These are phyloP conservation scores for Hemisphaericaspora subhashii DNA, from an alignment of 1,139 yeast genomes.

Conservation along the genomic window DNA sequence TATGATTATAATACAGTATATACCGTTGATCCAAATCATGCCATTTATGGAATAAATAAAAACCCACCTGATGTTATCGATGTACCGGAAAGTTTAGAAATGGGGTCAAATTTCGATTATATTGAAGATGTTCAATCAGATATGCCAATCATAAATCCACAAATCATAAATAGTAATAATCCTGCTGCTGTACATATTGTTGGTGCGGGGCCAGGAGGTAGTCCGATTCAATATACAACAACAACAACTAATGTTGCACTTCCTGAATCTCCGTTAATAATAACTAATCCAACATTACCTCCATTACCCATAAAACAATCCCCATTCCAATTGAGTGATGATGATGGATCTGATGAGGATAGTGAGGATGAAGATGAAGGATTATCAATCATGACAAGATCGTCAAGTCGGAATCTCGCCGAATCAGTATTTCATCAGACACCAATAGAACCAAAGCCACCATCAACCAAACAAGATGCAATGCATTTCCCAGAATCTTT, in stretches of 20 bases:
- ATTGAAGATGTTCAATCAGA: constrained; percentile 19
- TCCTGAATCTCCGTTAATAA: constrained; percentile 12
- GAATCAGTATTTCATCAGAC: constrained; percentile 39
- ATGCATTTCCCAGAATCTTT: constrained; percentile 21
- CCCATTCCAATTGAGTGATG: constrained; percentile 21
- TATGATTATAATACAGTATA: constrained; percentile 89
- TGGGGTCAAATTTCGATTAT: constrained; percentile 44
- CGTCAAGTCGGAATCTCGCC: constrained; percentile 48
- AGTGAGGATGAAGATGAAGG: constrained; percentile 35
- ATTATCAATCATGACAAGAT: constrained; percentile 40
- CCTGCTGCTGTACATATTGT: no score
- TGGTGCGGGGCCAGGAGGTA: constrained; percentile 1
- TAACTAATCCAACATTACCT: constrained; percentile 4
- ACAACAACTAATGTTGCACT: not conserved
- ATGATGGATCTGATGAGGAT: constrained; percentile 19
- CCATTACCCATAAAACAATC: constrained; percentile 9
- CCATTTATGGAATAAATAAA: constrained; percentile 32
- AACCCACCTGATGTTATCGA: constrained; percentile 42
- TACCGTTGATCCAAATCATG: constrained; percentile 54
- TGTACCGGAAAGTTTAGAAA: constrained; percentile 44
- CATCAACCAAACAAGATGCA: constrained; percentile 8
- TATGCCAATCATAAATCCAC: constrained; percentile 27
- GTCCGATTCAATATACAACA: constrained; percentile 9
- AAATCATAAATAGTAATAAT: constrained; percentile 16
- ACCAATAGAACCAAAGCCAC: not conserved